Percentiles rank a stretch among this genome's conserved stretches.
Evolutionary conservation across 2,329 filamentous ascomycete genomes (phyloP).

Genomic region (Phaeosphaeriaceae sp.): DNA sequence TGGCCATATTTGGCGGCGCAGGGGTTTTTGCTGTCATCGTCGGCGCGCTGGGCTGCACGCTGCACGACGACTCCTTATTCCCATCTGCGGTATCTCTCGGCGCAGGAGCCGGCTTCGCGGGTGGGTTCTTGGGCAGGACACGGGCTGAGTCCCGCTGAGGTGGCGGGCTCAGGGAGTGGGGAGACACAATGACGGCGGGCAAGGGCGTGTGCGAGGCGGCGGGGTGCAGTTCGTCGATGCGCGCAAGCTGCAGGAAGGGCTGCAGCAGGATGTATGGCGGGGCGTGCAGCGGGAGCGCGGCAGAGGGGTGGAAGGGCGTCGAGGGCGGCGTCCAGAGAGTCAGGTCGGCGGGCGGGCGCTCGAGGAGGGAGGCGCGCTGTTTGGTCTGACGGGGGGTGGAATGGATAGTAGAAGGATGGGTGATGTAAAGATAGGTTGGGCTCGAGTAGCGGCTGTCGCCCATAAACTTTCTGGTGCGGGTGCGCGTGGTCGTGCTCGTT

Average conservation of each 20-base stretch:
- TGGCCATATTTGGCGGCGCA: conserved; percentile 27
- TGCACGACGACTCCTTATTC: conserved; percentile 39
- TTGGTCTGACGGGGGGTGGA: conserved; percentile 18
- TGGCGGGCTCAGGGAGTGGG: conserved; percentile 42
- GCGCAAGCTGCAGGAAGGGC: conserved; percentile 38
- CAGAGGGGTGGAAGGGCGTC: conserved; percentile 18
- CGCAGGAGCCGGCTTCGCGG: conserved; percentile 35
- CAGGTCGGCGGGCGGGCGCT: conserved; percentile 16
- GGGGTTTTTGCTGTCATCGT: conserved; percentile 47
- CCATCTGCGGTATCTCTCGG: conserved; percentile 46
- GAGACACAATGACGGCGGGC: conserved; percentile 50
- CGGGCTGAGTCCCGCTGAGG: conserved; percentile 41
- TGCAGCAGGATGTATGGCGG: conserved; percentile 34
- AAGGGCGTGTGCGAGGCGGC: conserved; percentile 23
- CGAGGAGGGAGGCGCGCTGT: conserved; percentile 11
- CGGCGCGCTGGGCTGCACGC: conserved; percentile 45
- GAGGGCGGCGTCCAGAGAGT: conserved; percentile 17
- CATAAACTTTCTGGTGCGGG: conserved; percentile 28
- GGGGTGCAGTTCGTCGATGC: conserved; percentile 35
- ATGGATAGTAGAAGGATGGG: conserved; percentile 26
- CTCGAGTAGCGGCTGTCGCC: conserved; percentile 32
- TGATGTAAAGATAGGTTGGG: conserved; percentile 31
- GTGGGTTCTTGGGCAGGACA: conserved; percentile 37
- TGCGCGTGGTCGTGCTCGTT: not conserved
- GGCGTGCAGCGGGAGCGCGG: conserved; percentile 17